A percentile compares a stretch with the other conserved stretches of the same genome.
Evolutionary conservation across 108 stramenopile genomes (phyloP).

Genomic region (Skeletonema menzelii): DNA sequence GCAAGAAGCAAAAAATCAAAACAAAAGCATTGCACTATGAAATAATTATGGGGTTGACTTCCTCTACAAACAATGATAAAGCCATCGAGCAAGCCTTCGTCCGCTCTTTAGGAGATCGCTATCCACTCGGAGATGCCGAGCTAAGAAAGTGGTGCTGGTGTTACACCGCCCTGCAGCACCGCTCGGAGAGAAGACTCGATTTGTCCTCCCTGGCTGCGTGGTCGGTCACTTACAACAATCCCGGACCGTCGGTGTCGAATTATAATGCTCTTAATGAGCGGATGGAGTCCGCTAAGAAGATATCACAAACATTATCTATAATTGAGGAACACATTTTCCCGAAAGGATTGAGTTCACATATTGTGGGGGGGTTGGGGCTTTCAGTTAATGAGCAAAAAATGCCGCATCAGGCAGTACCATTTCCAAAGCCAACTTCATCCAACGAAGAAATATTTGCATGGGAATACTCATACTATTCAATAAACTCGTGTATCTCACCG

Average conservation of each 20-base stretch:
- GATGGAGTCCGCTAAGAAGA: neutral
- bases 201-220: constrained; percentile 17
- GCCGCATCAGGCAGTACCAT: neutral
- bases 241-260: neutral
- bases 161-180: neutral
- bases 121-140: constrained; percentile 42
- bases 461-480: constrained; percentile 29
- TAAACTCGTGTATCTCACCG: constrained; percentile 9
- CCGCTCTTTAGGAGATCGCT: constrained; percentile 33
- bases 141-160: constrained; percentile 37
- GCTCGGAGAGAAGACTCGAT: neutral
- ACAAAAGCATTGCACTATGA: no score
- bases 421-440: constrained; percentile 15
- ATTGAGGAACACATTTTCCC: constrained; percentile 26
- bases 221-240: constrained; percentile 23
- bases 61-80: constrained; percentile 2
- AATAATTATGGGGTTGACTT: neutral
- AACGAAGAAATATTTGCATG: constrained; percentile 27
- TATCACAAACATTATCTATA: constrained; percentile 7
- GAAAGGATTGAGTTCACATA: constrained; percentile 12
- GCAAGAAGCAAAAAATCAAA: no score
- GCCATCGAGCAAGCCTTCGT: constrained; percentile 31
- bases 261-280: neutral
- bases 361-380: constrained; percentile 10
- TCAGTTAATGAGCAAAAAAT: neutral